A percentile compares a stretch with the other conserved stretches of the same genome.
phyloP scores from a whole-genome alignment of 1,284 basidiomycete genomes.

The Ustilago hordei region DNA sequence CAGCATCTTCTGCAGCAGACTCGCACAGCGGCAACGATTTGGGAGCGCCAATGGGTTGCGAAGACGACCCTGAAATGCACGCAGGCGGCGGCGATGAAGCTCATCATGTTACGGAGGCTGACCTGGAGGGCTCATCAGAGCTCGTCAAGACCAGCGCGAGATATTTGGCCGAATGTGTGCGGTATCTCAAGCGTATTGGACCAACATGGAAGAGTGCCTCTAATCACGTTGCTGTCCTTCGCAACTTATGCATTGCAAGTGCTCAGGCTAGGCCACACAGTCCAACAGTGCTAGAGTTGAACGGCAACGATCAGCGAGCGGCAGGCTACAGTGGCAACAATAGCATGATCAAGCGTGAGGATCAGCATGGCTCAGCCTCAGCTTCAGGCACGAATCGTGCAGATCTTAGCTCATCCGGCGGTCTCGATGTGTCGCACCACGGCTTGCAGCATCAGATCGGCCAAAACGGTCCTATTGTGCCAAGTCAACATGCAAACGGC shows the following conservation, averaged over 20 bases:
- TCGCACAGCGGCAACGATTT: background rate
- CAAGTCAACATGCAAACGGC: background rate
- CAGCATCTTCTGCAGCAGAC: background rate
- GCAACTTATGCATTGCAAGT: constrained; percentile 41
- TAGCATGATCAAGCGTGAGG: constrained; percentile 8
- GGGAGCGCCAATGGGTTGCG: background rate
- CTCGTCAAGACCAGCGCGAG: constrained; percentile 42
- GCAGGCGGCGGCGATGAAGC: constrained; percentile 22
- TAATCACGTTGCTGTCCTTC: constrained; percentile 48
- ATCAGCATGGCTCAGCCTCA: background rate
- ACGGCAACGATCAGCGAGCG: background rate
- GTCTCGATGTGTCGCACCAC: background rate
- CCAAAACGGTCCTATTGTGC: background rate
- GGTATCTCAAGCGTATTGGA: constrained; percentile 45
- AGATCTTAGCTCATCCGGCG: background rate
- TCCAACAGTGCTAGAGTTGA: constrained; percentile 1
- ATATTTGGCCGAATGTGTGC: constrained; percentile 46
- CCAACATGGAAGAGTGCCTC: constrained; percentile 51
- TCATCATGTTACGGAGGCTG: constrained; percentile 20
- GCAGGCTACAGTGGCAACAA: background rate
- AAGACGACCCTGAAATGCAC: constrained; percentile 23
- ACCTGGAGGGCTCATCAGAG: constrained; percentile 40
- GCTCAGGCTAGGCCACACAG: constrained; percentile 33
- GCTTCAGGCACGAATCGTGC: background rate
- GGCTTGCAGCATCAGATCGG: background rate